Evolutionary conservation across 2,329 filamentous ascomycete species (phyloP), one percentile per base, ranked within the genome.

Genomic region (Rhexocercosporidium sp.): DNA sequence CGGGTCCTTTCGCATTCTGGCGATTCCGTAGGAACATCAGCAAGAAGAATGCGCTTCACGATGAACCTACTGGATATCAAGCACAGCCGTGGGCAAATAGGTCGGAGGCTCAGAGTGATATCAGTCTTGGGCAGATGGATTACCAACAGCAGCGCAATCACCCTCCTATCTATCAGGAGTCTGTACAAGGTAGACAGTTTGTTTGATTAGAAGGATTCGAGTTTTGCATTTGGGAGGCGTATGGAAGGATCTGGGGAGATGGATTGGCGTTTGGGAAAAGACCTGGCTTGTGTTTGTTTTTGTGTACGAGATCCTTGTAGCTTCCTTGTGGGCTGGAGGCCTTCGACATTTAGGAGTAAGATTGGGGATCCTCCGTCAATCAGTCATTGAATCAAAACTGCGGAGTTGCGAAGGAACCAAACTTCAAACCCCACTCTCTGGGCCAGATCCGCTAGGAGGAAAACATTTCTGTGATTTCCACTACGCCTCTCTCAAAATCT

Each of bases 1-100:
- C 77, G 3, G 72, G 80, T 27, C 71, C 78, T 12, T 54, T 72
- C 14, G 56, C 59, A 6, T 72, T 70, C 65, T 74, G 70, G 69
- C 62, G 57, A 51, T 69, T 54, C 57, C 60, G 57, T 34, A 54
- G 65, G 20, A 49, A 67, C 54, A 49, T 27, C 14, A 49, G 59
- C 39, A 59, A 69, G 49, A 63, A 61, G 39, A 62, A 60, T 51
- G 46, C 25, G 1, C 44, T 20, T 25, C 16, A 11, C 11, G 44
- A 60, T 14, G 69, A 62, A 29, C 29, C 29, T 18, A 47, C 41
- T 6, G 67, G 69, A 18, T 71, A 71, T 53, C 69, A 71, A 41
- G 41, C 46, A 18, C 61, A 67, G 41, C 69, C 69, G 11, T 69
- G 67, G 69, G 39, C 20, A 1, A 29, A 57, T 20, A 16, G n/a